Evolutionary conservation across 2,329 filamentous ascomycete species (phyloP), one percentile per base, ranked within the genome.

Genomic region (Sporothrix euskadiensis): DNA sequence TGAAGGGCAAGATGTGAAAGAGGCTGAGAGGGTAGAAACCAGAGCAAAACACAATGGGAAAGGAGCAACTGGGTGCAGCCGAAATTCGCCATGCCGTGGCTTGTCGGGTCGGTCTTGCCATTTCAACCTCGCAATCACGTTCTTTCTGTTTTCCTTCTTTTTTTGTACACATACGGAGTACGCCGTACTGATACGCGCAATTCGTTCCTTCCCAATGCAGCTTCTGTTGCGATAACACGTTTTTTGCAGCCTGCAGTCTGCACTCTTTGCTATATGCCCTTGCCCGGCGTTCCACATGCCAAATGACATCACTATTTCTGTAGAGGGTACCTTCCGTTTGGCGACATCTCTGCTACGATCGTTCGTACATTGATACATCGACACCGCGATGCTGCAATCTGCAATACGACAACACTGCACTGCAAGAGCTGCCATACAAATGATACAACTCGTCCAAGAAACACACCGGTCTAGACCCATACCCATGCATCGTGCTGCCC

Each of bases 81-180:
- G 14, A 32, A 52, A 68, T 68, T 68, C 35, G 66, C 49, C 26
- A 32, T 47, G 39, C 39, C 35, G 39, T 69, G 65, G 54, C 14
- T n/a, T 32, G 54, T 59, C 54, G 54, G 41, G 54, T 47, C 56
- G 52, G 22, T 71, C 54, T 57, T 71, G 52, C 69, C 54, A 32
- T 59, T 59, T 47, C 19, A 19, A 56, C 32, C 26, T 47, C 44
- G 66, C 68, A 57, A 70, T 57, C 68, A 70, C 68, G 68, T 47
- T 70, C 68, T 44, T 70, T 57, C 68, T 12, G 22, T 47, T 26
- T 47, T 44, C 22, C 44, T 52, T 26, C 39, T 44, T 16, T 41
- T 16, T 16, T 6, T 63, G 32, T 41, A 35, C 16, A 22, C 41
- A 44, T 44, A 14, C 41, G 26, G 2, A 26, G 26, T 26, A n/a